phyloP scores from a whole-genome alignment of 257 asterid species.

The Handroanthus guayacan region DNA sequence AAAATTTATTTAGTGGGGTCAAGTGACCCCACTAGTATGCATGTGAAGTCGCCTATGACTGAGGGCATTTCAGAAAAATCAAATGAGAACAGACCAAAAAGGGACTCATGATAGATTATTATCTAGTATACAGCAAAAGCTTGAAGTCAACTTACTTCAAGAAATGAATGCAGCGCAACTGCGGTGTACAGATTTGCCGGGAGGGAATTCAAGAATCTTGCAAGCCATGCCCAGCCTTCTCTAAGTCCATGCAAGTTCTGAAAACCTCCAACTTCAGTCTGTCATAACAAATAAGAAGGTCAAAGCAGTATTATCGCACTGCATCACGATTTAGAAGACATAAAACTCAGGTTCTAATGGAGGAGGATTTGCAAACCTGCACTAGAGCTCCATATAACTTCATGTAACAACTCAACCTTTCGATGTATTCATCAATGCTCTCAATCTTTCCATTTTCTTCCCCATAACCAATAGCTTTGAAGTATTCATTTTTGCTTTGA shows the following conservation, averaged over 20 bases:
- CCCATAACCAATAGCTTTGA: conserved; percentile 70
- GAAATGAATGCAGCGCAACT: conserved; percentile 72
- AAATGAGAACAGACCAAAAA: neutral
- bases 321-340: neutral
- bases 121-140: neutral
- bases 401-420: conserved; percentile 68
- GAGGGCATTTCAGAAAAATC: no score
- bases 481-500: conserved; percentile 62
- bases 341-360: neutral
- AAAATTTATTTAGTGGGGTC: no score
- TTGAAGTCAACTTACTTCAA: conserved; percentile 62
- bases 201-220: conserved; percentile 79
- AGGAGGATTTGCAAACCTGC: conserved; percentile 65
- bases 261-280: conserved; percentile 69
- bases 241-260: conserved; percentile 72
- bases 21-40: no score
- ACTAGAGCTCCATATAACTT: conserved; percentile 88
- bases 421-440: conserved; percentile 56
- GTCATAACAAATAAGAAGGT: conserved; percentile 37
- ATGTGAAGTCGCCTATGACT: no score
- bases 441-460: conserved; percentile 73
- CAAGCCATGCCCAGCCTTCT: conserved; percentile 97
- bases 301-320: neutral
- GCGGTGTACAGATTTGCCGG: conserved; percentile 88
- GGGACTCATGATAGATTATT: no score